phyloP scores from a whole-genome alignment of 257 asterid species.

The Scutellaria barbata region DNA sequence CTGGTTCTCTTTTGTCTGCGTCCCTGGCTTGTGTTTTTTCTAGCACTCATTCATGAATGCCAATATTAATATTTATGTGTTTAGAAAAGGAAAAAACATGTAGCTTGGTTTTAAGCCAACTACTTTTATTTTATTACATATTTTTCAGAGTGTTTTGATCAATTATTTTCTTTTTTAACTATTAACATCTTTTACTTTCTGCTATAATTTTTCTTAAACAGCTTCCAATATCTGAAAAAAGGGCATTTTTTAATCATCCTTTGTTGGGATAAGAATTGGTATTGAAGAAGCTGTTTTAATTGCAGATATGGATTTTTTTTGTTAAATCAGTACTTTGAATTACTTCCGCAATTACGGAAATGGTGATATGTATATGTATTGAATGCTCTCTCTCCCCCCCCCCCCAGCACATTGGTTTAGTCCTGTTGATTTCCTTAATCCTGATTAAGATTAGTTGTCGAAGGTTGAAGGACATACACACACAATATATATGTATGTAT shows the following conservation, averaged over 20 bases:
- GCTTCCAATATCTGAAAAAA: not conserved
- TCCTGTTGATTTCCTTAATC: not conserved
- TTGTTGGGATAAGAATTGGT: not conserved
- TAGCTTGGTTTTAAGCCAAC: not conserved
- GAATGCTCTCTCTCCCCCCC: not conserved
- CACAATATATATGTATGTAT: not conserved
- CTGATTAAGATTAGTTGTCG: not conserved
- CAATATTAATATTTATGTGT: not conserved
- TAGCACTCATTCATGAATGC: not conserved
- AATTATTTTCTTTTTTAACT: not conserved
- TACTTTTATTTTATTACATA: not conserved
- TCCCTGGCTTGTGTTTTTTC: not conserved
- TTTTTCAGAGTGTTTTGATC: not conserved
- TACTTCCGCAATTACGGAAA: not conserved
- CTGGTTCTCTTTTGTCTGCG: slow-evolving; percentile 7
- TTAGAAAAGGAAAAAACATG: not conserved
- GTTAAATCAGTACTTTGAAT: not conserved
- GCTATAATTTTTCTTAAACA: not conserved
- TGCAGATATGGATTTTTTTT: too few species aligned
- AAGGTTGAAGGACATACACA: too few species aligned
- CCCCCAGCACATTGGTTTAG: not conserved
- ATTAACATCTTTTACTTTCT: not conserved
- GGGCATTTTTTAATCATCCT: slow-evolving; percentile 2
- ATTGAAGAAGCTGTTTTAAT: not conserved
- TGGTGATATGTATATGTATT: not conserved